Conservation (phyloP, 2,329 filamentous ascomycete genomes). For the Cordyceps cicadae region DNA sequence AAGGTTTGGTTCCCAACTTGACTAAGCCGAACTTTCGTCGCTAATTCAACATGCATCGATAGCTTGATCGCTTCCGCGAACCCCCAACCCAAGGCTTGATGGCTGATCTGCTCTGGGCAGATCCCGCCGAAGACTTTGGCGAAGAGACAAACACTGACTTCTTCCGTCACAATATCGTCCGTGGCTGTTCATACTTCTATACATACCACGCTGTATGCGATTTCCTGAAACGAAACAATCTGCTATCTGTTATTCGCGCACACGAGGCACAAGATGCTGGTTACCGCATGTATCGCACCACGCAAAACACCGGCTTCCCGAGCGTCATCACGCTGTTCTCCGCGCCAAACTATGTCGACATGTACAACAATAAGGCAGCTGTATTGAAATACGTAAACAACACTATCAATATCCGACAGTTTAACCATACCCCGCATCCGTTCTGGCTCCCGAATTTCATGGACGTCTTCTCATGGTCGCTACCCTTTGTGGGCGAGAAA, state of each 20-base stretch:
- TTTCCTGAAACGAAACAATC: conserved; percentile 97
- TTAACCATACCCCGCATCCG: conserved; percentile 98
- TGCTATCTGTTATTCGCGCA: conserved; percentile 91
- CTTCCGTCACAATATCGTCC: conserved; percentile 96
- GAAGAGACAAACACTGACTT: conserved; percentile 97
- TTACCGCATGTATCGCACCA: conserved; percentile 99
- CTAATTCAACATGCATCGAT: conserved; percentile 15
- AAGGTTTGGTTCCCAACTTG: conserved; percentile 45
- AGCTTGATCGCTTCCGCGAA: conserved; percentile 97
- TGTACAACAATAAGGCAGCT: conserved; percentile 99
- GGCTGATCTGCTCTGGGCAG: conserved; percentile 99
- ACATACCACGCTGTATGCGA: conserved; percentile 95
- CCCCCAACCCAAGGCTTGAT: conserved; percentile 95
- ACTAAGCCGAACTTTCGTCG: background rate
- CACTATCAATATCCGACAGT: conserved; percentile 99
- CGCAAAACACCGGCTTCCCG: conserved; percentile 91
- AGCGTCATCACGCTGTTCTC: conserved; percentile 99
- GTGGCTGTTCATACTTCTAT: conserved; percentile 98
- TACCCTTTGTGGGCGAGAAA: conserved; percentile 98
- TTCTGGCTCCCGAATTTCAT: conserved; percentile 99
- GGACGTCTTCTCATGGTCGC: conserved; percentile 99
- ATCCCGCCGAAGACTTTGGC: conserved; percentile 94
- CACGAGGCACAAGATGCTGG: conserved; percentile 98
- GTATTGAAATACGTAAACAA: conserved; percentile 99
- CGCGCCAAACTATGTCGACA: conserved; percentile 94